A percentile compares a stretch with the other conserved stretches of the same genome.
These are phyloP conservation scores for Keithomyces neogunnii DNA, from an alignment of 2,329 filamentous ascomycete genomes.

Conservation along the genomic window DNA sequence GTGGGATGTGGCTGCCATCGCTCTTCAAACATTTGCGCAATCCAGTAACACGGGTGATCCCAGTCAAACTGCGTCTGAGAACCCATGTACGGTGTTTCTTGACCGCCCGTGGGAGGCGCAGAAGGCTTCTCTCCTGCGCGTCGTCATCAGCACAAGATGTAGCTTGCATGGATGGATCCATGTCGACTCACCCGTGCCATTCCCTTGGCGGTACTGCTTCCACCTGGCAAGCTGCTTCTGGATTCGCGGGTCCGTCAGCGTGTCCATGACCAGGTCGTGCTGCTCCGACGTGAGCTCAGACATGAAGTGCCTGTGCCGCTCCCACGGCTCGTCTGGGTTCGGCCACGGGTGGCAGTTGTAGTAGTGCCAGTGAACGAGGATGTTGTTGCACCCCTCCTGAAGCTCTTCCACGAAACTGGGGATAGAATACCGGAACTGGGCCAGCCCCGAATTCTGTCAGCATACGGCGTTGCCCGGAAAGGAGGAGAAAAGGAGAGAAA, in stretches of 20 bases:
- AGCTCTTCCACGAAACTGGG: conserved; percentile 32
- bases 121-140: neutral
- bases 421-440: conserved; percentile 28
- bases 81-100: conserved; percentile 13
- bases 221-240: conserved; percentile 17
- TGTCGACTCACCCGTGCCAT: conserved; percentile 12
- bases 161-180: neutral
- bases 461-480: neutral
- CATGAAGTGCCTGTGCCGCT: conserved; percentile 18
- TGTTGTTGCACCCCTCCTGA: conserved; percentile 35
- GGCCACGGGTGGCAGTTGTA: conserved; percentile 30
- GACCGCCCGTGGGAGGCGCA: neutral
- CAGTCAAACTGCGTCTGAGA: conserved; percentile 19
- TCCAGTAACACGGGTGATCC: conserved; percentile 36
- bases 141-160: neutral
- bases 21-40: conserved; percentile 36
- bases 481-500: neutral
- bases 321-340: conserved; percentile 16
- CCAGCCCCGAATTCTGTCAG: neutral
- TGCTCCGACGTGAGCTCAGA: conserved; percentile 23
- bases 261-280: conserved; percentile 21
- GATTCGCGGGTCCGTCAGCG: conserved; percentile 15
- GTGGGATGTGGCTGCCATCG: conserved; percentile 28
- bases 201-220: conserved; percentile 15
- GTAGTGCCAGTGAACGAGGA: conserved; percentile 43